phyloP scores from a whole-genome alignment of 1,139 yeast species.

The Pichia sp. region DNA sequence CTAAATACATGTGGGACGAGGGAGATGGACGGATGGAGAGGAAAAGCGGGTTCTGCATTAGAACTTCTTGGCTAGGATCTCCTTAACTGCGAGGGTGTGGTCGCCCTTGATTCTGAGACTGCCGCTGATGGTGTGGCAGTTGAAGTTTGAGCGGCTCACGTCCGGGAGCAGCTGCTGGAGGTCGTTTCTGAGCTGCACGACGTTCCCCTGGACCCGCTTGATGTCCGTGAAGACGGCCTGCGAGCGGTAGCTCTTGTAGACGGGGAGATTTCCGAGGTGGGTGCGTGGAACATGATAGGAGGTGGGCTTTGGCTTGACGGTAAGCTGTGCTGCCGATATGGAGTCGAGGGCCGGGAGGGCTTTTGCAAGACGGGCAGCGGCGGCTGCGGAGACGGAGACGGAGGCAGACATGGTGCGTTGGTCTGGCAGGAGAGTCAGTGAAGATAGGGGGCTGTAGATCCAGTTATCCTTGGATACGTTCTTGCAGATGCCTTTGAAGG shows the following conservation, averaged over 20 bases:
- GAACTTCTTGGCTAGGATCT: constrained; percentile 25
- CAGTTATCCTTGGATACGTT: too few species aligned
- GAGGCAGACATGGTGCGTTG: not conserved
- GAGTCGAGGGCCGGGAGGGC: constrained; percentile 29
- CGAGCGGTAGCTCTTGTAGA: constrained; percentile 53
- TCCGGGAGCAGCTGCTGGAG: constrained; percentile 44
- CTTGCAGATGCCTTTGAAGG: not conserved
- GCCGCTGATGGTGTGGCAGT: constrained; percentile 25
- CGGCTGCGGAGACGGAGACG: constrained; percentile 6
- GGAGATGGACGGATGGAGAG: not conserved
- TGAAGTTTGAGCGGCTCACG: constrained; percentile 25
- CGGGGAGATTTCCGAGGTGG: constrained; percentile 61
- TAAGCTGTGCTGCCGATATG: constrained; percentile 24
- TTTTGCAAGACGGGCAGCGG: constrained; percentile 16
- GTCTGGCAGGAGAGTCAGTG: not conserved
- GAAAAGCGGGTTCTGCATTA: constrained; percentile 10
- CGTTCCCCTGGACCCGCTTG: constrained; percentile 59
- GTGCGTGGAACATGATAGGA: constrained; percentile 51
- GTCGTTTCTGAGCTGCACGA: constrained; percentile 54
- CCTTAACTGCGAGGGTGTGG: constrained; percentile 42
- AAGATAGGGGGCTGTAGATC: too few species aligned
- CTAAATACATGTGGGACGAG: not conserved
- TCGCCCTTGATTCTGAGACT: constrained; percentile 57
- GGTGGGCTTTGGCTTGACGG: constrained; percentile 19
- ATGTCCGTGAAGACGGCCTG: constrained; percentile 58